Conservation (phyloP, 306 rosid species). For the Citrullus amarus region DNA sequence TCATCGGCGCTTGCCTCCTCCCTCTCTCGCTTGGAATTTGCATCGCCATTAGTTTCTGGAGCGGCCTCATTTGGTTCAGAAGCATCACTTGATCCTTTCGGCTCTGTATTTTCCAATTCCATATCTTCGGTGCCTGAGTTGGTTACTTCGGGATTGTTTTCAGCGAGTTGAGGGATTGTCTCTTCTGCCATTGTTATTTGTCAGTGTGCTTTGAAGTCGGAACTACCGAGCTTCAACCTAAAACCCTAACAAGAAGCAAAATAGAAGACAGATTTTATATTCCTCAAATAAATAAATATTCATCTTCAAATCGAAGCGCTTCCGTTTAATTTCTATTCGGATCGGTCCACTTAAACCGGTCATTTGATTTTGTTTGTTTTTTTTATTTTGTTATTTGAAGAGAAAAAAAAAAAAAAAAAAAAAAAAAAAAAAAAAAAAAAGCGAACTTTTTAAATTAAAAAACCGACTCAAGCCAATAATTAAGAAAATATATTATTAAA, state of each 20-base stretch:
- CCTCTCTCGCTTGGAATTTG: slow-evolving; percentile 7
- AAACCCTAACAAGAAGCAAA: background rate
- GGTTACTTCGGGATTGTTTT: background rate
- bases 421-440: background rate
- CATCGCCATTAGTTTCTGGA: background rate
- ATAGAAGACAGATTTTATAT: background rate
- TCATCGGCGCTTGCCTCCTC: slow-evolving; percentile 7
- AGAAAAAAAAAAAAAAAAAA: background rate
- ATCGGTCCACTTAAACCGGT: background rate
- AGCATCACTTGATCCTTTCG: background rate
- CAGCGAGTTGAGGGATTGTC: background rate
- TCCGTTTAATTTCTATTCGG: background rate
- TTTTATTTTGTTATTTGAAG: no score
- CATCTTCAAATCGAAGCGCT: no score
- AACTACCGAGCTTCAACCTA: background rate
- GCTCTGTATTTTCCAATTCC: background rate
- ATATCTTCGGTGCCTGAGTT: slow-evolving; percentile 3
- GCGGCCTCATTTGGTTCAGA: background rate
- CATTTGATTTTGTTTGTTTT: background rate
- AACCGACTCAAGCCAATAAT: no score
- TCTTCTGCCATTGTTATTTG: slow-evolving; percentile 11
- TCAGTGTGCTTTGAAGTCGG: background rate
- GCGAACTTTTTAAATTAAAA: no score
- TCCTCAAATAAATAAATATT: no score
- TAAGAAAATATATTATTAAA: background rate